Base-by-base conservation (phyloP, 2,329 filamentous ascomycete genomes). In the Alternaria tenuissima region DNA sequence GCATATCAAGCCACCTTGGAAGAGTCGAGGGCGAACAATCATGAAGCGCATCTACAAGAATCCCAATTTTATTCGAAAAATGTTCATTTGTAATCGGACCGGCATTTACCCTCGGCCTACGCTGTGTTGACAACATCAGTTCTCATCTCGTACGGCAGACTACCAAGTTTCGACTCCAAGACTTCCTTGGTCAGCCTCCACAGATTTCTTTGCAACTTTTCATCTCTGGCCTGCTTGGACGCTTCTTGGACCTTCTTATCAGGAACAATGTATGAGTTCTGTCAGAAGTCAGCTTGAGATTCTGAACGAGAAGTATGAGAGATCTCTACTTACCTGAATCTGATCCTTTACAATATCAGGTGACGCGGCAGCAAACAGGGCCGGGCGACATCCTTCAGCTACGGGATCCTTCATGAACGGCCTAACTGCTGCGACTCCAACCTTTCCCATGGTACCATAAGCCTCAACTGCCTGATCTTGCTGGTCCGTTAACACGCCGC, bases 371-470 rank as follows among this genome's bases (percentile, higher is more conserved):
- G 83, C 83, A 65, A 84, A 85, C 30, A 86, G 59, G 12, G 80
- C 82, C 2, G 81, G 65, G 18, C 83, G 73, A 62, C 83, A 85
- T 1, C 83, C 83, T 54, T 82, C 59, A 24, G 81, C 77, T 0
- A 84, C 73, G 0, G 82, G 81, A 61, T 85, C 81, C 58, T 83
- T 83, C 81, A 85, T 79, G 59, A 85, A 81, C 1, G 82, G 83
- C 32, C 78, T 67, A 2, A 80, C 70, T 3, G 73, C 78, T 49
- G 75, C 78, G 9, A 83, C 81, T 2, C 81, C 81, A 34, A 84
- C 66, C 56, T 81, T 82, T 16, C 82, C 82, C 1, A 83, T 61
- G 0, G 75, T 78, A 1, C 83, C 83, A 59, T 87, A 85, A 1
- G 82, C 81, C 34, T 85, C 82, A 14, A 80, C 78, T 0, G 83